phyloP scores from a whole-genome alignment of 148 eudicot genomes.

The Rhododendron simsii region DNA sequence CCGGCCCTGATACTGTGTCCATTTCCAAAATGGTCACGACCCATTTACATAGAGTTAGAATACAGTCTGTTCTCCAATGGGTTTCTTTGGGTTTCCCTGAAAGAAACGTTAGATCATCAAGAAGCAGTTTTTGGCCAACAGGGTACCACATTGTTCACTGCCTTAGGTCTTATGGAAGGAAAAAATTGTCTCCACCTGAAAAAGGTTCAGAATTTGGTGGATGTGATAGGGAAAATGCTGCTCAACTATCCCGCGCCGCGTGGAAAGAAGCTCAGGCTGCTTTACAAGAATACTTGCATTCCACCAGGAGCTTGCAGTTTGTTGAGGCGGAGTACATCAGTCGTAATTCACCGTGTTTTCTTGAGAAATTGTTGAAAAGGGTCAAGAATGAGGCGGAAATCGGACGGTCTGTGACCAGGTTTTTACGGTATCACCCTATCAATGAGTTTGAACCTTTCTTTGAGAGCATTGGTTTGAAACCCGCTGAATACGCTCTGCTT shows the following conservation, averaged over 20 bases:
- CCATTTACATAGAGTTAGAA: slow-evolving; percentile 34
- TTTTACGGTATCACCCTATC: slow-evolving; percentile 61
- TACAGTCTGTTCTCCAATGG: slow-evolving; percentile 26
- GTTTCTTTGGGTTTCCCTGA: slow-evolving; percentile 23
- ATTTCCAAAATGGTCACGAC: slow-evolving; percentile 21
- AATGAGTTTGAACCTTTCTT: slow-evolving; percentile 83
- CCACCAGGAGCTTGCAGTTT: slow-evolving; percentile 52
- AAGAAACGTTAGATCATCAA: slow-evolving; percentile 16
- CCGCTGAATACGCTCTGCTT: slow-evolving; percentile 32
- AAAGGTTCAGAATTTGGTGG: slow-evolving; percentile 5
- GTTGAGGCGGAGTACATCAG: slow-evolving; percentile 63
- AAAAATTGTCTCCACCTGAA: slow-evolving; percentile 14
- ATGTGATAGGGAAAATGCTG: slow-evolving; percentile 5
- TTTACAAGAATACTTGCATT: slow-evolving; percentile 61
- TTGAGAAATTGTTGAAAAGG: slow-evolving; percentile 34
- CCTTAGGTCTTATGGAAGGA: slow-evolving; percentile 30
- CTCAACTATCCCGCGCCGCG: slow-evolving; percentile 6
- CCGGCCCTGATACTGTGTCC: background rate
- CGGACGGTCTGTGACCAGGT: slow-evolving; percentile 31
- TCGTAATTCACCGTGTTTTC: slow-evolving; percentile 49
- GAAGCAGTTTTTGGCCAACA: slow-evolving; percentile 14
- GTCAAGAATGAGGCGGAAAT: slow-evolving; percentile 28
- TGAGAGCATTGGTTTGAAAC: slow-evolving; percentile 75
- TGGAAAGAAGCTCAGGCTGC: slow-evolving; percentile 53
- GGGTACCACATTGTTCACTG: slow-evolving; percentile 26